A percentile compares a stretch with the other conserved stretches of the same genome.
Conservation (phyloP, 2,329 filamentous ascomycete genomes). For the Macrophomina pseudophaseolina region DNA sequence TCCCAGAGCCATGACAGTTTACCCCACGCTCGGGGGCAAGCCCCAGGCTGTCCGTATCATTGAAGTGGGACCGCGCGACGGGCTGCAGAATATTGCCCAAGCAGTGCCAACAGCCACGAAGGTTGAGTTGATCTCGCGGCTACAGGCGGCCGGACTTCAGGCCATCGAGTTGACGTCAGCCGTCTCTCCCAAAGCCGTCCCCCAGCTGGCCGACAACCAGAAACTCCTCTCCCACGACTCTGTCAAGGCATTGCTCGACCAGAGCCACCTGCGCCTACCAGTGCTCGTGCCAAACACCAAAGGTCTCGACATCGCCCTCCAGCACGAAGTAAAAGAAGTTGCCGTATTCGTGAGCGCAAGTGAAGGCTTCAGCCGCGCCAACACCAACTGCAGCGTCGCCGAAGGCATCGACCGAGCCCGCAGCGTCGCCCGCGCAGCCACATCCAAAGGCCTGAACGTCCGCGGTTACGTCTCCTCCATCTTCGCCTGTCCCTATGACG, state of each 20-base stretch:
- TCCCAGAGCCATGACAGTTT: too few species aligned
- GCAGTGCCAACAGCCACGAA: slow-evolving; percentile 55
- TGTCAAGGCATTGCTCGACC: background rate
- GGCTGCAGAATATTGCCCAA: slow-evolving; percentile 59
- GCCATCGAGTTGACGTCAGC: slow-evolving; percentile 60
- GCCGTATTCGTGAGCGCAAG: slow-evolving; percentile 50
- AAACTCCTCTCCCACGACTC: background rate
- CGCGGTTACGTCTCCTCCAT: slow-evolving; percentile 40
- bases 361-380: slow-evolving; percentile 50
- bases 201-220: slow-evolving; percentile 42
- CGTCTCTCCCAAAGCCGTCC: slow-evolving; percentile 60
- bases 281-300: slow-evolving; percentile 50
- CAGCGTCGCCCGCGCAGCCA: slow-evolving; percentile 40
- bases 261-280: slow-evolving; percentile 32
- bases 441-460: background rate
- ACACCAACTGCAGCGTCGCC: slow-evolving; percentile 49
- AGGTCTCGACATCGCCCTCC: slow-evolving; percentile 62
- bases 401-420: slow-evolving; percentile 44
- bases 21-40: too few species aligned
- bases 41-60: slow-evolving; percentile 31
- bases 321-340: slow-evolving; percentile 43
- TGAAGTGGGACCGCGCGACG: slow-evolving; percentile 60
- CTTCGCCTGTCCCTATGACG: slow-evolving; percentile 48
- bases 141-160: slow-evolving; percentile 55
- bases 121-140: slow-evolving; percentile 53